Conservation (phyloP, 805 yeast genomes). For the Yarrowia sp. region DNA sequence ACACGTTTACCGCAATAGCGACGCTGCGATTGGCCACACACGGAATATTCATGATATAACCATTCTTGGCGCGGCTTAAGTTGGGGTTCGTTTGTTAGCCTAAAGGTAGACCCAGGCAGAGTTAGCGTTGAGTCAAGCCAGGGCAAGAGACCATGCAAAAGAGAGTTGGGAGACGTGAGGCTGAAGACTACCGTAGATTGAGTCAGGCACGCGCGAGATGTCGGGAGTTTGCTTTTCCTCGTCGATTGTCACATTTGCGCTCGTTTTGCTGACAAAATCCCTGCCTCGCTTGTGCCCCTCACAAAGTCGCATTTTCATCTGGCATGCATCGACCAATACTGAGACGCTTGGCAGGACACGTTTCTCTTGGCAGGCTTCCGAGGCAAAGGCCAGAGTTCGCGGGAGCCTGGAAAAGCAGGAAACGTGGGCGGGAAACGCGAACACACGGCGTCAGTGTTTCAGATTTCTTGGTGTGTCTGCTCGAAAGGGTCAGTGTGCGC, state of each 20-base stretch:
- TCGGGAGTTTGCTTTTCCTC: no score
- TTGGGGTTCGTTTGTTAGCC: background rate
- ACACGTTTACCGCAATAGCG: background rate
- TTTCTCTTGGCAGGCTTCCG: slow-evolving; percentile 1
- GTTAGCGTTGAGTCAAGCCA: no score
- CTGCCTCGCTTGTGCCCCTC: background rate
- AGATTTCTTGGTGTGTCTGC: no score
- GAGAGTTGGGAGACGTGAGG: background rate
- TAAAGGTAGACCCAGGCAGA: no score
- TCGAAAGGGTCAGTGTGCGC: no score
- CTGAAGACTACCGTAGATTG: no score
- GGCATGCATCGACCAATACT: background rate
- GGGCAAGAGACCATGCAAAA: background rate
- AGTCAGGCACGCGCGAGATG: no score
- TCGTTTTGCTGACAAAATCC: no score
- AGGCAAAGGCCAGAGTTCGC: no score
- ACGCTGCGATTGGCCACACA: background rate
- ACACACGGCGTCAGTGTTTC: background rate
- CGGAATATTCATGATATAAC: background rate
- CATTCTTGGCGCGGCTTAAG: background rate
- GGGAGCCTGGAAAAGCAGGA: no score
- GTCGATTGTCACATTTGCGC: no score
- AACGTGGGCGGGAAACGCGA: background rate
- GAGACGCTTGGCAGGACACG: slow-evolving; percentile 23
- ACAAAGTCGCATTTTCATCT: background rate